Evolutionary conservation across 2,329 filamentous ascomycete species (phyloP).

Genomic region (Teratosphaeriaceae sp.): DNA sequence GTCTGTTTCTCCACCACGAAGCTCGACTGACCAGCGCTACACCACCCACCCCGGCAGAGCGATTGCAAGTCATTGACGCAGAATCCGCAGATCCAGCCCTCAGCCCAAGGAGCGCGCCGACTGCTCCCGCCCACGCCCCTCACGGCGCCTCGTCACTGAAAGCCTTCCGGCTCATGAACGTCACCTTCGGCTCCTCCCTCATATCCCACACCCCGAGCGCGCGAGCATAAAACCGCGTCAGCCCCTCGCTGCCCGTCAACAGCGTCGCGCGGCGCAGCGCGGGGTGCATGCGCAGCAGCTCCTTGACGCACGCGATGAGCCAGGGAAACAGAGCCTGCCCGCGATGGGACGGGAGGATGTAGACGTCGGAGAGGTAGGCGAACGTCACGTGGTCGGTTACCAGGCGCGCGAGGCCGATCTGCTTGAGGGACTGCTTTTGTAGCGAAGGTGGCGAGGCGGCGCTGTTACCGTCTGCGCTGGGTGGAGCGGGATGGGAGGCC

Average conservation of each 20-base stretch:
- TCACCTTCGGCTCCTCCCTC: not conserved
- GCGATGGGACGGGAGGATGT: conserved; percentile 14
- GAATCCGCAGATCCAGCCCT: no score
- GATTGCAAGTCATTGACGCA: no score
- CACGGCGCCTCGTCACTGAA: no score
- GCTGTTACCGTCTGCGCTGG: conserved; percentile 13
- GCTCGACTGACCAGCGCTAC: no score
- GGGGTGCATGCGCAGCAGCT: conserved; percentile 16
- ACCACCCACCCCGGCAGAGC: no score
- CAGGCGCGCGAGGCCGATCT: conserved; percentile 24
- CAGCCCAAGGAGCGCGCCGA: no score
- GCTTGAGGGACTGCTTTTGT: conserved; percentile 11
- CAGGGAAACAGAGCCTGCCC: conserved; percentile 19
- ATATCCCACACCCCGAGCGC: conserved; percentile 4
- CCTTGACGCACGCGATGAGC: conserved; percentile 18
- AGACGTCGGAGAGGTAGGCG: conserved; percentile 24
- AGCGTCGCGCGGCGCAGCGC: conserved; percentile 16
- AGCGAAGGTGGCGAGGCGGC: conserved; percentile 13
- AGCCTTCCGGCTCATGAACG: conserved; percentile 3
- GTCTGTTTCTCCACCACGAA: no score
- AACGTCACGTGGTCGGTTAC: conserved; percentile 22
- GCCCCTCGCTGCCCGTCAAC: not conserved
- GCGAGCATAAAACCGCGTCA: conserved; percentile 4
- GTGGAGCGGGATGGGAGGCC: conserved; percentile 3
- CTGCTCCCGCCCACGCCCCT: no score